These are phyloP conservation scores for Trichothecium sympodiale DNA, from an alignment of 2,329 filamentous ascomycete species.

Conservation along the genomic window DNA sequence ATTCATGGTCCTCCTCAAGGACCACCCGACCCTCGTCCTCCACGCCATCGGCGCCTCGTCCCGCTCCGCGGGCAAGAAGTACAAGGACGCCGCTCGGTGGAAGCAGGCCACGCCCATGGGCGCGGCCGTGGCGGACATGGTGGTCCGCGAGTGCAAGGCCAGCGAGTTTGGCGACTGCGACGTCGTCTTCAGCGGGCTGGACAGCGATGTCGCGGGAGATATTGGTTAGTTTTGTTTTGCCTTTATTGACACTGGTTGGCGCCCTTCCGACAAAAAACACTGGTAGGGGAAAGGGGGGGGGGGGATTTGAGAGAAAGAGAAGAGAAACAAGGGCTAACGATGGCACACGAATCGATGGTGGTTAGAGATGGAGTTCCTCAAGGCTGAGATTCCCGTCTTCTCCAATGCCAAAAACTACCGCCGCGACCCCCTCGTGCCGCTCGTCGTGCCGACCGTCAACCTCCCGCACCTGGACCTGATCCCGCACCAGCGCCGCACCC, in stretches of 20 bases:
- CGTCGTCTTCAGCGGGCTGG: slow-evolving; percentile 83
- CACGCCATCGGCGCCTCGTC: slow-evolving; percentile 84
- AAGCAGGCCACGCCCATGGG: slow-evolving; percentile 84
- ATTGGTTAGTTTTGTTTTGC: slow-evolving; percentile 51
- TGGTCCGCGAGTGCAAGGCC: slow-evolving; percentile 77
- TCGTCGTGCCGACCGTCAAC: slow-evolving; percentile 94
- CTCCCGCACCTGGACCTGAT: slow-evolving; percentile 78
- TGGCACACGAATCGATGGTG: no score
- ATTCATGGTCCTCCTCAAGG: slow-evolving; percentile 83
- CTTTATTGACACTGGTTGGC: not conserved
- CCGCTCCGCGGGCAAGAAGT: slow-evolving; percentile 83
- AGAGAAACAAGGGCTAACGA: no score
- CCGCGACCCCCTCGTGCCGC: slow-evolving; percentile 76
- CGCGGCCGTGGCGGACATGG: slow-evolving; percentile 58
- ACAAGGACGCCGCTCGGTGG: slow-evolving; percentile 90
- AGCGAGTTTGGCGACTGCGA: slow-evolving; percentile 83
- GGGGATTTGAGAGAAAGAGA: no score
- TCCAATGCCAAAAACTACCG: slow-evolving; percentile 98
- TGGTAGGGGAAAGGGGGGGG: not conserved
- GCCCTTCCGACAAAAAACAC: not conserved
- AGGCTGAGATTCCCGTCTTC: slow-evolving; percentile 82
- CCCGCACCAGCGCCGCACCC: slow-evolving; percentile 70
- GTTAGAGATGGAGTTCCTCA: slow-evolving; percentile 89
- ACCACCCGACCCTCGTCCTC: slow-evolving; percentile 78
- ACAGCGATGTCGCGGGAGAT: slow-evolving; percentile 85